phyloP scores from a whole-genome alignment of 2,329 filamentous ascomycete genomes.

The Aspergillus ustus region DNA sequence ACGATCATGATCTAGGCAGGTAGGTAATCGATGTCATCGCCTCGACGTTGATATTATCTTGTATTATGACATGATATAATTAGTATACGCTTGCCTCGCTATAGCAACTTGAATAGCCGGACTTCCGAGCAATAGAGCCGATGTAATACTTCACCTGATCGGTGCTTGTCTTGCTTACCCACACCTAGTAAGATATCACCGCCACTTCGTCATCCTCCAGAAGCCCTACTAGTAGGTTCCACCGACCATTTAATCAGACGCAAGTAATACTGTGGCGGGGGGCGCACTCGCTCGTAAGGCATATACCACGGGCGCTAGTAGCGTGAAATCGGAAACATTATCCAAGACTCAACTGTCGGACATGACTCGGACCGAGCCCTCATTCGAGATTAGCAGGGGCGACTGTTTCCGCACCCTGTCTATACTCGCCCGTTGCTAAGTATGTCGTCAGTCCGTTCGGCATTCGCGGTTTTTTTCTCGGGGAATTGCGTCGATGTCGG shows the following conservation, averaged over 20 bases:
- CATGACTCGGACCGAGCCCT: background rate
- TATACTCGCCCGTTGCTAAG: background rate
- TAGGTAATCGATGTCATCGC: background rate
- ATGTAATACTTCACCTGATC: background rate
- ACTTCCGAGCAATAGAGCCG: background rate
- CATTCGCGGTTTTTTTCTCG: background rate
- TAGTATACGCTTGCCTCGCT: background rate
- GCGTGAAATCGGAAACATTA: background rate
- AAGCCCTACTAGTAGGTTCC: background rate
- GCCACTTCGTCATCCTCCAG: background rate
- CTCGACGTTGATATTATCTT: background rate
- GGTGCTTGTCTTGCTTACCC: background rate
- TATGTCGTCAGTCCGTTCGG: background rate
- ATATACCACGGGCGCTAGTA: background rate
- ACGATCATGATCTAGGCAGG: background rate
- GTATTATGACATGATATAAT: background rate
- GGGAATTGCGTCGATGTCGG: background rate
- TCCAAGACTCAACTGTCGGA: background rate
- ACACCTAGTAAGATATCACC: background rate
- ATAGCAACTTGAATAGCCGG: background rate
- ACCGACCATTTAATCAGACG: background rate
- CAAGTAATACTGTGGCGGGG: background rate
- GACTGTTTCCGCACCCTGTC: background rate
- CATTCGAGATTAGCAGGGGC: background rate
- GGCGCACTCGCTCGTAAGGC: background rate